Evolutionary conservation across 225 moss, liverwort and hornwort genomes (phyloP), one percentile per base, ranked within the genome.

Genomic region (Marchantia paleacea): DNA sequence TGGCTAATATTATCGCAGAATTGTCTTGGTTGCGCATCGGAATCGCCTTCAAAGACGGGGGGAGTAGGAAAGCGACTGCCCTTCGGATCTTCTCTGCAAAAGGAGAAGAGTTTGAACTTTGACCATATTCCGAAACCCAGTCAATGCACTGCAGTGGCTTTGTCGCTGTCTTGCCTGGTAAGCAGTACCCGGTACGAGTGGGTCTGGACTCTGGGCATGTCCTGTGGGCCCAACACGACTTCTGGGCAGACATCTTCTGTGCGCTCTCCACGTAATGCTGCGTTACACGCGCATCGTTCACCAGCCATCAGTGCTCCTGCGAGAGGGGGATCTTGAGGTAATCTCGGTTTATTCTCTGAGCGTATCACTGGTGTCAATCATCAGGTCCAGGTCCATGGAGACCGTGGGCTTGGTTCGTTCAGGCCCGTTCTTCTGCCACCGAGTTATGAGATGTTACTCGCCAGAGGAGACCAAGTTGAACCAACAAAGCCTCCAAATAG

Each of bases 111-210:
- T 51, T 72, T 52, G 72, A 72, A 50, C 72, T 72, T 72, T 72
- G 72, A 72, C 72, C 72, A 7, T 10, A 6, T 72, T 70, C 22
- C 5, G 10, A 9, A 72, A 72, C 22, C 49, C 14, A 71, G 50
- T 71, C 71, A 50, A 72, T n/a, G 50, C 39, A 5, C 39, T 39
- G 39, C 50, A 24, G 50, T 3, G 49, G 11, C 22, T 50, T 71
- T 71, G 71, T 72, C 51, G 72, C n/a, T 52, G 69, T 47, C 62
- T 62, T 62, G 22, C 62, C n/a, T 62, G 62, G 62, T 22, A 22
- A 3, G 60, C 18, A 7, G 39, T 10, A 57, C 30, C 69, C 49
- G 10, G 68, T 18, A 69, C 7, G 24, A 69, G 70, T 70, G 72
- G 72, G 11, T 39, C n/a, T n/a, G n/a, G n/a, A n/a, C n/a, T n/a